A percentile compares a stretch with the other conserved stretches of the same genome.
Evolutionary conservation across 116 monocot genomes (phyloP).

Genomic region (Zostera marina): DNA sequence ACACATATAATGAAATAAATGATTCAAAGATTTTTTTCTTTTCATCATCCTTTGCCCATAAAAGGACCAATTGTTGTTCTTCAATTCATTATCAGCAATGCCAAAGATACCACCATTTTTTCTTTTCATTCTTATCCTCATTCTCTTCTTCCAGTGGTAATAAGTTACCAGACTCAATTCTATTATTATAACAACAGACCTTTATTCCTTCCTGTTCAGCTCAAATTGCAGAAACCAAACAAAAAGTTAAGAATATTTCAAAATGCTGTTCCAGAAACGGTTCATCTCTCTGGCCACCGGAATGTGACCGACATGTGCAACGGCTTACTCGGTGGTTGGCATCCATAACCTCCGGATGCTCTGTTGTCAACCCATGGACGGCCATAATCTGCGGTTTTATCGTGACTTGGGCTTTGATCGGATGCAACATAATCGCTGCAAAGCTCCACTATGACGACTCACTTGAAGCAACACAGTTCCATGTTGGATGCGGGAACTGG

Average conservation of each 20-base stretch:
- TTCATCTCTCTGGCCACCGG: slow-evolving; percentile 57
- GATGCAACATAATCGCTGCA: slow-evolving; percentile 44
- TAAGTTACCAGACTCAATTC: neutral
- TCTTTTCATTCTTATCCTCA: neutral
- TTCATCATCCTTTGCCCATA: too few species aligned
- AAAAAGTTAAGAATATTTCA: too few species aligned
- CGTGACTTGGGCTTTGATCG: slow-evolving; percentile 55
- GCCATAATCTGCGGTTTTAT: slow-evolving; percentile 65
- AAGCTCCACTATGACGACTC: slow-evolving; percentile 64
- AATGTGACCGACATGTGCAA: slow-evolving; percentile 68
- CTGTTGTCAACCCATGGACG: slow-evolving; percentile 82
- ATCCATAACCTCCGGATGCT: slow-evolving; percentile 61
- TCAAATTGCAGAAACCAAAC: too few species aligned
- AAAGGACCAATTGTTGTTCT: too few species aligned
- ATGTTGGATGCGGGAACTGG: slow-evolving; percentile 70
- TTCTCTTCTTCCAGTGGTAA: neutral
- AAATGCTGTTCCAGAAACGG: slow-evolving; percentile 38
- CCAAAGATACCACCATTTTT: neutral
- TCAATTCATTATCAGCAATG: neutral
- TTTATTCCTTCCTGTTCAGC: too few species aligned
- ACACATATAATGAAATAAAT: too few species aligned
- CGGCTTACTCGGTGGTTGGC: slow-evolving; percentile 73
- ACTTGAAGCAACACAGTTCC: slow-evolving; percentile 67
- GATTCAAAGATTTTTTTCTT: too few species aligned
- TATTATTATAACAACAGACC: too few species aligned